Evolutionary conservation across 2,329 filamentous ascomycete genomes (phyloP), one percentile per base, ranked within the genome.

Genomic region (Graphiopsis chlorocephala): DNA sequence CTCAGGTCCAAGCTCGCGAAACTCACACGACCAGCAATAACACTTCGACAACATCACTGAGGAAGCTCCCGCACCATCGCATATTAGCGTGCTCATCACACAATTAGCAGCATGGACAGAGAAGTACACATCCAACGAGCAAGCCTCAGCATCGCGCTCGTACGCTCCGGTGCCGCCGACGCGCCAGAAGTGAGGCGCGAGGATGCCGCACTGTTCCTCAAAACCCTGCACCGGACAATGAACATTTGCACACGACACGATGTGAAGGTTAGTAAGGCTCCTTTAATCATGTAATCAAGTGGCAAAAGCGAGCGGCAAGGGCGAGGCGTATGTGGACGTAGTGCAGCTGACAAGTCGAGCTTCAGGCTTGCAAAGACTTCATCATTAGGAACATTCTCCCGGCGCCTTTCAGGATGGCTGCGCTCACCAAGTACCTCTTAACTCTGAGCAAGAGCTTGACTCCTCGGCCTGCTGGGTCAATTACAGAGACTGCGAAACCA

Each of bases 381-480:
- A 67, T 72, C 35, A 45, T 70, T 47, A 64, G 66, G 29, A 61
- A 66, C 29, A 65, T 72, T 31, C 45, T 68, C 17, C 66, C 67
- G 28, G 67, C 65, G 1, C 4, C 29, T 25, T 29, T 66, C 12
- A 58, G 61, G 29, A 65, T 61, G 10, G 64, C 63, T 26, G 61
- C 68, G n/a, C 56, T 68, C 12, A 64, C 58, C 31, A 66, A 65
- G 7, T 70, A 69, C 56, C 52, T 72, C 29, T 52, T 65, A 4
- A 42, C 62, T 12, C 35, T 72, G 38, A 64, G 64, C 61, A 67
- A 65, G 58, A 35, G 56, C 26, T 67, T 62, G 26, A 25, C 55
- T n/a, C 67, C 68, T 4, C 33, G 47, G 25, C 53, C 63, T 33
- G 38, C 55, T 20, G 59, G 45, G 1, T 61, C 57, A 25, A 35